Evolutionary conservation across 164 flowering plant genomes (phyloP), one percentile per base, ranked within the genome.

Genomic region (Cinnamomum chago): DNA sequence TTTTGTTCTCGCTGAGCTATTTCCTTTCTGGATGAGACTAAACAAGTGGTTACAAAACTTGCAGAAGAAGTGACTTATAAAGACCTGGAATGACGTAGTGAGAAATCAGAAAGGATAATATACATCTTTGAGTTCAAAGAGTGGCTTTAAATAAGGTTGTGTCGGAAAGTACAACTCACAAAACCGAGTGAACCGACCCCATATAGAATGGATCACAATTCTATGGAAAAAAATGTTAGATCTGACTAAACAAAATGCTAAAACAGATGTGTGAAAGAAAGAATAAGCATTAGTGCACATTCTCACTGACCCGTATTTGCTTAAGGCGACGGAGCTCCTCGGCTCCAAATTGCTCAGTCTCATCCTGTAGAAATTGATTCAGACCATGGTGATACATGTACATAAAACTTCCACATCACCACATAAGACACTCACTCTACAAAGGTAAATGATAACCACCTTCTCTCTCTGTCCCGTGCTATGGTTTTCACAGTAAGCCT

Each of bases 401-500:
- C 47, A 27, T 67, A 25, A 40, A 74, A 33, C 33, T 25, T 0
- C 15, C 22, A 51, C 67, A 74, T 30, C 27, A 55, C n/a, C 22
- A 23, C 27, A 72, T n/a, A 18, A 14, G 15, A 58, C 55, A 74
- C 25, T 24, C 60, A 51, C 28, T 67, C 47, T 67, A 55, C 28
- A 67, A 67, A 67, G 47, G 20, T 18, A 28, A 67, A 27, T 20
- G 10, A 62, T 60, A 70, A 30, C 73, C 35, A 95, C 99, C 98
- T 93, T 96, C 30, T 86, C 88, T 83, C 82, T 90, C 83, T 91
- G 97, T 77, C 90, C 99, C 76, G 82, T 52, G 76, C 98, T 91
- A 82, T 96, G 99, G 72, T 85, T 92, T 79, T 83, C 92, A 77
- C 99, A 96, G 76, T 92, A 96, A 65, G 92, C 97, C 86, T 88